Base-by-base conservation (phyloP, 2,329 filamentous ascomycete genomes). In the Samsoniella hepiali region DNA sequence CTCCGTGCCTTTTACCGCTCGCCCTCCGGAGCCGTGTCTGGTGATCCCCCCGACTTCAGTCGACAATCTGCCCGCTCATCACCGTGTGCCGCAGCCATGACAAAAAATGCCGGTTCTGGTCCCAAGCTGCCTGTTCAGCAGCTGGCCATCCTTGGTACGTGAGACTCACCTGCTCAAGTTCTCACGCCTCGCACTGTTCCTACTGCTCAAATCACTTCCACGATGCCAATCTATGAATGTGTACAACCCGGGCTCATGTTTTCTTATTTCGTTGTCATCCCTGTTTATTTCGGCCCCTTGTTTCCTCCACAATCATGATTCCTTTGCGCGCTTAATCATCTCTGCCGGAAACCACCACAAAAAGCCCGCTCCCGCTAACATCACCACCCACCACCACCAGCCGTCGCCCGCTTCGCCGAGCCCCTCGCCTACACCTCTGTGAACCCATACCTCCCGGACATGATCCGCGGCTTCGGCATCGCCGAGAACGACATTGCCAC, bases 391-490 rank as follows among this genome's bases (percentile, higher is more conserved):
- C n/a, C n/a, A 38, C 64, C 42, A 3, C 38, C 68, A 92, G 90
- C 89, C 73, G 83, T 92, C 78, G 91, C 89, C 72, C 84, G 91
- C 71, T 90, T 94, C 71, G 88, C 90, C 65, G 91, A 94, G 73
- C 91, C 91, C 9, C 77, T 89, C 65, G 84, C 89, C 8, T 79
- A 90, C 69, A 91, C 89, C 15, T 91, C 88, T 31, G 86, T 91
- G 67, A 88, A 88, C 65, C 89, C 89, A 72, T 84, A 82, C 68
- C 81, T 89, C 67, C 90, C 90, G 11, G 90, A 93, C 75, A 95
- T 96, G 90, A 90, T 96, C 63, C 84, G 88, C 69, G 89, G 87
- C 72, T 92, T 96, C 67, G 87, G 89, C 10, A 81, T 96, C 17
- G 81, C 84, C 8, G 83, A 87, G 67, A 84, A 89, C 68, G 82